A percentile compares a stretch with the other conserved stretches of the same genome.
Conservation (phyloP, 768 basidiomycete species). For the Rhizopogon rudus region DNA sequence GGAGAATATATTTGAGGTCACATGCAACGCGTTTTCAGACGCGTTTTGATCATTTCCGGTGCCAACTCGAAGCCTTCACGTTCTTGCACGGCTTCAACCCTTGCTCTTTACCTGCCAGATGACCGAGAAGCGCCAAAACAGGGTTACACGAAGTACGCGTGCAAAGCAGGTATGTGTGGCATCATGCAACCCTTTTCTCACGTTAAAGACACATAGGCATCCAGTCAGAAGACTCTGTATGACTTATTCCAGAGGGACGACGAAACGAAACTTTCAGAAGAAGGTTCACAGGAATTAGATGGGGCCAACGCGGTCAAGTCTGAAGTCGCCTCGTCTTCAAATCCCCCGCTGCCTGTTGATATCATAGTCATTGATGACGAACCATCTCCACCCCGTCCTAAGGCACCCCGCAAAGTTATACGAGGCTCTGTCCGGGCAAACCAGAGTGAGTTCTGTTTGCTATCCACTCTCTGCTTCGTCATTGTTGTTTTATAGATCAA, state of each 20-base stretch:
- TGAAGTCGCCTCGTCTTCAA: background rate
- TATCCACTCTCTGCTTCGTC: background rate
- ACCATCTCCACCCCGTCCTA: background rate
- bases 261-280: slow-evolving; percentile 13
- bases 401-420: background rate
- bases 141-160: slow-evolving; percentile 8
- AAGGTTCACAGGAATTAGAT: background rate
- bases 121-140: slow-evolving; percentile 21
- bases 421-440: background rate
- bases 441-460: background rate
- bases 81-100: background rate
- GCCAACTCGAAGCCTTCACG: background rate
- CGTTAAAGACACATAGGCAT: slow-evolving; percentile 6
- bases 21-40: slow-evolving; percentile 19
- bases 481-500: slow-evolving; percentile 7
- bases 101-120: slow-evolving; percentile 7
- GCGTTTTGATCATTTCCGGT: slow-evolving; percentile 12
- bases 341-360: background rate
- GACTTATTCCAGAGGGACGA: slow-evolving; percentile 12
- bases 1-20: background rate
- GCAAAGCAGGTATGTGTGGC: slow-evolving; percentile 15
- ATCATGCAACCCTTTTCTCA: background rate
- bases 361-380: slow-evolving; percentile 1
- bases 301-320: background rate
- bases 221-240: slow-evolving; percentile 23